phyloP scores from a whole-genome alignment of 1,284 basidiomycete genomes.

The Tylopilus sp. region DNA sequence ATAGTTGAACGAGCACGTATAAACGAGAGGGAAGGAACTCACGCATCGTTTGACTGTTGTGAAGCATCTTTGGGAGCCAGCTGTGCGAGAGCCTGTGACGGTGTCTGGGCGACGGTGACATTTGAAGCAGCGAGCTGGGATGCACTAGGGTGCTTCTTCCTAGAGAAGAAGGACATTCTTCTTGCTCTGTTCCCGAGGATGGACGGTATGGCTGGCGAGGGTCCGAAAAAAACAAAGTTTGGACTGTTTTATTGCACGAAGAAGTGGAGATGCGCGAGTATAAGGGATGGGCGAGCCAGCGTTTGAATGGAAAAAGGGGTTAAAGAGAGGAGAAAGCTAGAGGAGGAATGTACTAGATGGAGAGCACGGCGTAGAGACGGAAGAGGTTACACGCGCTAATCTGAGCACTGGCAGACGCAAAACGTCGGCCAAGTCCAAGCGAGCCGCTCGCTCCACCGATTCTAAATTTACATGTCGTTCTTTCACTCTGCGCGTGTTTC shows the following conservation, averaged over 20 bases:
- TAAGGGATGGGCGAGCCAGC: slow-evolving; percentile 25
- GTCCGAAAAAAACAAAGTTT: slow-evolving; percentile 19
- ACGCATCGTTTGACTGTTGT: slow-evolving; percentile 38
- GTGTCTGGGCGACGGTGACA: slow-evolving; percentile 56
- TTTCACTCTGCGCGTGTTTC: slow-evolving; percentile 6
- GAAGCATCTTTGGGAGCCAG: slow-evolving; percentile 36
- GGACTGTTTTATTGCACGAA: slow-evolving; percentile 15
- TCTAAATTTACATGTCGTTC: slow-evolving; percentile 3
- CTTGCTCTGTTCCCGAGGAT: slow-evolving; percentile 51
- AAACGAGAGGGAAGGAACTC: slow-evolving; percentile 29
- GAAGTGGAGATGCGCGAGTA: slow-evolving; percentile 3
- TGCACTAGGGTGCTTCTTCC: slow-evolving; percentile 64
- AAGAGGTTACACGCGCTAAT: slow-evolving; percentile 17
- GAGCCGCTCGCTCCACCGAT: background rate
- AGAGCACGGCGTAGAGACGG: slow-evolving; percentile 15
- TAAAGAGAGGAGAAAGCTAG: slow-evolving; percentile 10
- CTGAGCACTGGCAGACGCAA: slow-evolving; percentile 8
- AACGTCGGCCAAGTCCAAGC: background rate
- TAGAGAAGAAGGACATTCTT: slow-evolving; percentile 87
- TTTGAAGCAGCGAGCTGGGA: slow-evolving; percentile 39
- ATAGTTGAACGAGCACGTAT: slow-evolving; percentile 9
- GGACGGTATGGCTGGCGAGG: slow-evolving; percentile 52
- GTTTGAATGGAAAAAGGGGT: slow-evolving; percentile 14
- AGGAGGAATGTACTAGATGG: slow-evolving; percentile 5
- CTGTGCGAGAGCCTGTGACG: slow-evolving; percentile 63